These are phyloP conservation scores for Gautieria morchelliformis DNA, from an alignment of 768 basidiomycete genomes.

Conservation along the genomic window DNA sequence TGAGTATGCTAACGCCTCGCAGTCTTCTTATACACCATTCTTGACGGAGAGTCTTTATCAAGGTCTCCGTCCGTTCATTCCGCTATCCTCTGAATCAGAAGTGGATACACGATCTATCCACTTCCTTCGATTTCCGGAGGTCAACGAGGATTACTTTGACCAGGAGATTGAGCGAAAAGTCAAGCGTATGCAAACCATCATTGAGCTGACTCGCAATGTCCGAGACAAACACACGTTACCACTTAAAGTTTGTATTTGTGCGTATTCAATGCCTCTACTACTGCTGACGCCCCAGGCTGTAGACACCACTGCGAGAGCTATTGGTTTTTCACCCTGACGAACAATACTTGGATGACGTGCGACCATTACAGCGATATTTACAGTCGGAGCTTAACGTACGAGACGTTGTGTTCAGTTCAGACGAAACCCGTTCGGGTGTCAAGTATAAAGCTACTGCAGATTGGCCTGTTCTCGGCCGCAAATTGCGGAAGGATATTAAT, in stretches of 20 bases:
- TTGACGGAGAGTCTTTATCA: conserved; percentile 96
- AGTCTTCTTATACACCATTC: conserved; percentile 99
- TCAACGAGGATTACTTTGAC: conserved; percentile 94
- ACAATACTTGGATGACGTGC: conserved; percentile 78
- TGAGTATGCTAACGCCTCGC: not conserved
- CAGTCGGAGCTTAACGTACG: conserved; percentile 93
- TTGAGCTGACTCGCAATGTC: conserved; percentile 81
- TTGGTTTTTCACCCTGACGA: conserved; percentile 86
- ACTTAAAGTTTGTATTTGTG: conserved; percentile 58
- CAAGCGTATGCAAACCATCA: conserved; percentile 88
- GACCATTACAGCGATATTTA: conserved; percentile 79
- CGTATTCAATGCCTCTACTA: not conserved
- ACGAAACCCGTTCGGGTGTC: conserved; percentile 79
- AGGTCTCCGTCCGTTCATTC: conserved; percentile 76
- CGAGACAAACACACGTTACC: conserved; percentile 82
- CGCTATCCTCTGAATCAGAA: conserved; percentile 54
- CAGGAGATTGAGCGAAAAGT: conserved; percentile 89
- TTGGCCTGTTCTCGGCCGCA: conserved; percentile 89
- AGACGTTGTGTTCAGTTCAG: conserved; percentile 78
- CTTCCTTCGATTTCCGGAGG: conserved; percentile 88
- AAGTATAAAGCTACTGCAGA: conserved; percentile 89
- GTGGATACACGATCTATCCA: conserved; percentile 86
- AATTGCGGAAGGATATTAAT: conserved; percentile 83
- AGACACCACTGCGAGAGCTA: conserved; percentile 91
- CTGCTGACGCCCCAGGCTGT: not conserved